These are phyloP conservation scores for Ceratobasidium sp. DNA, from an alignment of 1,284 basidiomycete species.

Conservation along the genomic window DNA sequence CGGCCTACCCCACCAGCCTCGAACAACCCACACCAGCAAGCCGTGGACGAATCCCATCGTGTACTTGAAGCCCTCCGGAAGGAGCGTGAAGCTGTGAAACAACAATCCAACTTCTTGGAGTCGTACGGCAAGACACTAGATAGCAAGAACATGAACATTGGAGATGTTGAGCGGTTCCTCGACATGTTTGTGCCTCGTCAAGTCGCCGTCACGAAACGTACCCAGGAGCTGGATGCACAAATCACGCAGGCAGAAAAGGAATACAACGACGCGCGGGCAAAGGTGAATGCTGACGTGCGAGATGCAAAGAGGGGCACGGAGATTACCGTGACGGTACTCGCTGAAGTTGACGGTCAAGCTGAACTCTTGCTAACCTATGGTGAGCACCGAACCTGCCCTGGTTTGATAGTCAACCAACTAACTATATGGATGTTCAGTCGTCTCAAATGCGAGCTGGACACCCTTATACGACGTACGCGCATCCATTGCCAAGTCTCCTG, in stretches of 20 bases:
- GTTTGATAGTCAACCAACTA: background rate
- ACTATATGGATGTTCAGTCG: conserved; percentile 40
- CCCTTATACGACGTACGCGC: conserved; percentile 52
- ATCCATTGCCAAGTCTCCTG: conserved; percentile 41
- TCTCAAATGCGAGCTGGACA: no score
- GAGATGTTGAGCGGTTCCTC: conserved; percentile 48
- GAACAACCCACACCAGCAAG: conserved; percentile 14
- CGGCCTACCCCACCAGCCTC: background rate
- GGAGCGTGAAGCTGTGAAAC: conserved; percentile 39
- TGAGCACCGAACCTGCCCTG: conserved; percentile 28
- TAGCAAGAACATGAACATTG: conserved; percentile 44
- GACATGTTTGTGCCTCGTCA: conserved; percentile 47
- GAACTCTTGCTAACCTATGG: conserved; percentile 47
- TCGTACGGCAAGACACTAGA: conserved; percentile 48
- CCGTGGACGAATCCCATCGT: conserved; percentile 43
- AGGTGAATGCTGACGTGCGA: conserved; percentile 25
- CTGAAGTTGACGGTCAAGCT: conserved; percentile 46
- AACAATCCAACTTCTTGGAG: conserved; percentile 44
- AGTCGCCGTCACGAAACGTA: conserved; percentile 31
- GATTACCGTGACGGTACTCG: conserved; percentile 47
- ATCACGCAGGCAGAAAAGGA: conserved; percentile 44
- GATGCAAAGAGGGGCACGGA: conserved; percentile 46
- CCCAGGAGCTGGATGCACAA: conserved; percentile 40
- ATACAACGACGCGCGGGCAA: conserved; percentile 38
- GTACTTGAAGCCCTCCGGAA: conserved; percentile 37